Conservation (phyloP, 1,284 basidiomycete genomes). For the Ustilago xerochloae region DNA sequence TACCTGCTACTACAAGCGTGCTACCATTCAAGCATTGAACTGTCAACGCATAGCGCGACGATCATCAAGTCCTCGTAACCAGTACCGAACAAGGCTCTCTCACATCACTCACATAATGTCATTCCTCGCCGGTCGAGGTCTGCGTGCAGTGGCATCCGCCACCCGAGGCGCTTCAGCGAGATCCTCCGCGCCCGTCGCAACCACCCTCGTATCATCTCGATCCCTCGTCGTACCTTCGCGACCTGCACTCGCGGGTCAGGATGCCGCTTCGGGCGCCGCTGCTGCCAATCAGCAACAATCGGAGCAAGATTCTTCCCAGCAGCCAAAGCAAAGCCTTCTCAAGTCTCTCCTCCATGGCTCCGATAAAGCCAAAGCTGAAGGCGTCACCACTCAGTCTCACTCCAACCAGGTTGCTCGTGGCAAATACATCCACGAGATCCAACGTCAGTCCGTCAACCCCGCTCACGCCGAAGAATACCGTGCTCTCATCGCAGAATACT, state of each 20-base stretch:
- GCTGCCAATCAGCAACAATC: conserved; percentile 1
- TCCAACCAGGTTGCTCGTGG: conserved; percentile 55
- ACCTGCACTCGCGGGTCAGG: conserved; percentile 11
- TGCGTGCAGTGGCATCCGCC: conserved; percentile 17
- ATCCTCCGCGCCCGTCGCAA: background rate
- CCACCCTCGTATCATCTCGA: conserved; percentile 20
- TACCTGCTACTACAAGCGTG: background rate
- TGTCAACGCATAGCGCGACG: background rate
- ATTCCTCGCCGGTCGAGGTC: conserved; percentile 23
- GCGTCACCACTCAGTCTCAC: conserved; percentile 43
- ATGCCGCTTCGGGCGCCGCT: background rate
- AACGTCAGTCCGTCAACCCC: conserved; percentile 57
- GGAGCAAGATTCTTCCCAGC: conserved; percentile 4
- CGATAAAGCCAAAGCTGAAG: conserved; percentile 51
- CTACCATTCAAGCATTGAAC: background rate
- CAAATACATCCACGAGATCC: conserved; percentile 65
- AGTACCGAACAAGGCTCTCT: background rate
- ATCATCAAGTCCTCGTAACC: background rate
- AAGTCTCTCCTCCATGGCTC: conserved; percentile 62
- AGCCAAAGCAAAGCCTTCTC: conserved; percentile 46
- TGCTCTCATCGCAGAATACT: conserved; percentile 46
- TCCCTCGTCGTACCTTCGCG: conserved; percentile 40
- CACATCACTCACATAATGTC: conserved; percentile 4
- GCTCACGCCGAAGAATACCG: conserved; percentile 56
- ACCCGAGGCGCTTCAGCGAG: conserved; percentile 19